Evolutionary conservation across 2,329 filamentous ascomycete species (phyloP).

Genomic region (Fusarium sp.): DNA sequence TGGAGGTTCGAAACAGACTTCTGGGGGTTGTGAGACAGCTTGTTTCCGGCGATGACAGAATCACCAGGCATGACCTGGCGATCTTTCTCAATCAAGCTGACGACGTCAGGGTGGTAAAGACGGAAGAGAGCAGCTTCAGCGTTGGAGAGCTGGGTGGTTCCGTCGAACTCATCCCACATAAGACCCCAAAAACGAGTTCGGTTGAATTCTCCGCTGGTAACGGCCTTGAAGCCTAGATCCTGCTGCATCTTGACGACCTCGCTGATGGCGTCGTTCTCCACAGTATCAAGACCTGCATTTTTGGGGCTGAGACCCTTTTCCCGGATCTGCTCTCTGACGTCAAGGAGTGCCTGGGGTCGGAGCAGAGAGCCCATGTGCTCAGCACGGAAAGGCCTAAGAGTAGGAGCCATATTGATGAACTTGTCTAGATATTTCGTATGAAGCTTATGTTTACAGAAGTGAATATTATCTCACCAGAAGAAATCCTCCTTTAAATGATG

Average conservation of each 20-base stretch:
- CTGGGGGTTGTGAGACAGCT: slow-evolving; percentile 59
- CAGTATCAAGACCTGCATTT: slow-evolving; percentile 67
- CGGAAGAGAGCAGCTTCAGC: slow-evolving; percentile 66
- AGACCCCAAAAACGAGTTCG: slow-evolving; percentile 62
- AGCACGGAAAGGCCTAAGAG: slow-evolving; percentile 73
- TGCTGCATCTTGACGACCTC: slow-evolving; percentile 77
- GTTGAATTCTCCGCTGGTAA: slow-evolving; percentile 79
- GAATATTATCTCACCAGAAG: background rate
- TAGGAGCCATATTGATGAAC: slow-evolving; percentile 29
- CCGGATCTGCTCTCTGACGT: slow-evolving; percentile 51
- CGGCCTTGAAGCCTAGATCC: slow-evolving; percentile 73
- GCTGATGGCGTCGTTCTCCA: slow-evolving; percentile 67
- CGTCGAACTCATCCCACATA: slow-evolving; percentile 68
- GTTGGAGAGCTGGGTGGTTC: slow-evolving; percentile 62
- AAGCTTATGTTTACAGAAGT: background rate
- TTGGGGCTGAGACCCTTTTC: slow-evolving; percentile 59
- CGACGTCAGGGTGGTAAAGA: slow-evolving; percentile 68
- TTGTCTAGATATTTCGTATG: background rate
- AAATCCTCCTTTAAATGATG: background rate
- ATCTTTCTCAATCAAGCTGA: slow-evolving; percentile 65
- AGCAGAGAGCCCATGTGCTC: slow-evolving; percentile 82
- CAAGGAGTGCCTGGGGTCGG: slow-evolving; percentile 66
- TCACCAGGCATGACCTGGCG: slow-evolving; percentile 69
- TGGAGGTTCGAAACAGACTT: slow-evolving; percentile 63
- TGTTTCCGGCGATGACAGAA: slow-evolving; percentile 64